Percentiles rank a stretch among this genome's conserved stretches.
These are phyloP conservation scores for Reticulascus tulasneorum DNA, from an alignment of 2,329 filamentous ascomycete genomes.

Conservation along the genomic window DNA sequence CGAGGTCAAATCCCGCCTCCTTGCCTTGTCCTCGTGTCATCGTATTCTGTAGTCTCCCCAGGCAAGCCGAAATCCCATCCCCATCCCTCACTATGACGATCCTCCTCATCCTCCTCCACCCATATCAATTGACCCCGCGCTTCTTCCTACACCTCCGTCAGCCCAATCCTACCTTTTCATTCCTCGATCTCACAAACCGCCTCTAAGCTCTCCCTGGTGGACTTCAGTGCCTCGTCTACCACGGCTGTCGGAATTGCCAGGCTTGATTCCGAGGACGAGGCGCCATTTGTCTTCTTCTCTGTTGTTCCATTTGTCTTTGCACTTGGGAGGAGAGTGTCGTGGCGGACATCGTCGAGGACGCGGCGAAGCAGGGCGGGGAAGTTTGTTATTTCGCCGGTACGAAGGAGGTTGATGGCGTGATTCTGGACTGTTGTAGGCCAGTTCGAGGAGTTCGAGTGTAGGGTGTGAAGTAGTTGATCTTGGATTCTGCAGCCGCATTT, in stretches of 20 bases:
- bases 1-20: no score
- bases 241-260: constrained; percentile 56
- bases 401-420: constrained; percentile 58
- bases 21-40: no score
- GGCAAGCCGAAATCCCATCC: neutral
- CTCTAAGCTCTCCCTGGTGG: constrained; percentile 56
- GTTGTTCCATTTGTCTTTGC: constrained; percentile 22
- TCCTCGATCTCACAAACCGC: constrained; percentile 37
- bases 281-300: constrained; percentile 10
- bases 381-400: constrained; percentile 54
- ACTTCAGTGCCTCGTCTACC: constrained; percentile 58
- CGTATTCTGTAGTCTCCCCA: no score
- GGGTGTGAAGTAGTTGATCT: constrained; percentile 58
- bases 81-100: neutral
- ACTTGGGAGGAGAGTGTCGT: constrained; percentile 35
- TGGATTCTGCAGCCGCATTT: constrained; percentile 47
- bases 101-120: neutral
- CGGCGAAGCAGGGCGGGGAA: constrained; percentile 59
- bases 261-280: constrained; percentile 17
- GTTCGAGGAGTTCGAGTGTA: constrained; percentile 56
- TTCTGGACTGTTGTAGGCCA: constrained; percentile 59
- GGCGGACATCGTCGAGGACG: constrained; percentile 59
- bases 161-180: neutral
- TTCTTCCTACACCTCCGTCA: neutral
- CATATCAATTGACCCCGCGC: neutral